Evolutionary conservation across 108 stramenopile genomes (phyloP), one percentile per base, ranked within the genome.

Genomic region (Nitzschia palea): DNA sequence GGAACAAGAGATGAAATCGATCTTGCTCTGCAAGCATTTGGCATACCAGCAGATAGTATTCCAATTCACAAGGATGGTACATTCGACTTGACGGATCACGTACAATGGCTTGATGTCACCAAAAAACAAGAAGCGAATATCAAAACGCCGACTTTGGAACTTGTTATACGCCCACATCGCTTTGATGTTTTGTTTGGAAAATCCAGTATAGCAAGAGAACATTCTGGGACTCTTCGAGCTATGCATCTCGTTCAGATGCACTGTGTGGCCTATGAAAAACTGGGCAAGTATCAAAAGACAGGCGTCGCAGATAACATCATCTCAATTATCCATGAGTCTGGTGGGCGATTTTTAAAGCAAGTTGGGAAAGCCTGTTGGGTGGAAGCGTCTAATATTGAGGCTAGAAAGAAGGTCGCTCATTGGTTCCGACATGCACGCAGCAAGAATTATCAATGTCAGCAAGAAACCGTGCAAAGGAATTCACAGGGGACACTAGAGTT

Each of bases 341-440:
- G 42, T n/a, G 73, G 73, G n/a, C 44, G 58, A 42, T 74, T 74
- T 44, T 36, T 74, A 20, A 53, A 67, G 32, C 57, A 34, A 29
- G 20, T 30, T 10, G 37, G 1, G 12, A 25, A 44, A 44, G 43
- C 14, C 28, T 37, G 60, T 4, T 70, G 69, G 69, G 44, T 47
- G 27, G 60, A 61, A 40, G 69, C 62, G n/a, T 23, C 47, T 2
- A 18, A 36, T 22, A 27, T 20, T 26, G 23, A 34, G 2, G 69
- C 69, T 14, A 30, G 69, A 12, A 34, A 52, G 6, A 70, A 70
- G 50, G 51, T 70, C 17, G 34, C 60, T 0, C 69, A 70, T 40
- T 61, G 31, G 9, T 70, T 70, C 0, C 69, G 69, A 12, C 57
- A 36, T 36, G 33, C n/a, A 3, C 31, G 57, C n/a, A 54, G 53